Percentiles rank a stretch among this genome's conserved stretches.
phyloP scores from a whole-genome alignment of 345 rosid genomes.

The Acer campestre region DNA sequence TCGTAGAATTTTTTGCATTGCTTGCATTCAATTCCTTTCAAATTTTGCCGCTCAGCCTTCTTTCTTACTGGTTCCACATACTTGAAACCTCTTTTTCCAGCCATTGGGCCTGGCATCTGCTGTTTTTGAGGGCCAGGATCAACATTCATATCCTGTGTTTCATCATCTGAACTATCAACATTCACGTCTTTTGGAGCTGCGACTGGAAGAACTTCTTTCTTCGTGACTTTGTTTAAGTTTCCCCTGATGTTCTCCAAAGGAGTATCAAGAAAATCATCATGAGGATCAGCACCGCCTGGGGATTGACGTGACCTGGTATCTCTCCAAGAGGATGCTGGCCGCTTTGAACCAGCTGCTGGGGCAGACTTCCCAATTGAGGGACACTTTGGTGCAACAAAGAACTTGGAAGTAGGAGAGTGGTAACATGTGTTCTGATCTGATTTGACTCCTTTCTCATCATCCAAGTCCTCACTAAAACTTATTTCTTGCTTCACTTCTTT shows the following conservation, averaged over 20 bases:
- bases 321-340: conserved; percentile 74
- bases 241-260: conserved; percentile 65
- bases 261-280: conserved; percentile 90
- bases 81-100: conserved; percentile 58
- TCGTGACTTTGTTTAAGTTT: conserved; percentile 42
- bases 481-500: conserved; percentile 42
- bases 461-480: conserved; percentile 27
- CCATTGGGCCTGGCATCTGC: conserved; percentile 36
- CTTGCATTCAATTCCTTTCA: conserved; percentile 83
- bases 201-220: conserved; percentile 29
- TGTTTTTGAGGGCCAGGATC: conserved; percentile 42
- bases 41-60: conserved; percentile 69
- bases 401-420: conserved; percentile 29
- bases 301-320: conserved; percentile 67
- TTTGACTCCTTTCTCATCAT: conserved; percentile 39
- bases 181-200: conserved; percentile 31
- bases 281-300: conserved; percentile 67
- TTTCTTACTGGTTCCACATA: conserved; percentile 81
- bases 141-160: conserved; percentile 72
- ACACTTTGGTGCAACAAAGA: conserved; percentile 27
- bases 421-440: conserved; percentile 38
- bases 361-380: conserved; percentile 41
- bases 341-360: conserved; percentile 56
- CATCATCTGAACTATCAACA: conserved; percentile 56
- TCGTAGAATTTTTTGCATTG: conserved; percentile 97